Evolutionary conservation across 2,329 filamentous ascomycete species (phyloP), one percentile per base, ranked within the genome.

Genomic region (Fusarium pilosicola): DNA sequence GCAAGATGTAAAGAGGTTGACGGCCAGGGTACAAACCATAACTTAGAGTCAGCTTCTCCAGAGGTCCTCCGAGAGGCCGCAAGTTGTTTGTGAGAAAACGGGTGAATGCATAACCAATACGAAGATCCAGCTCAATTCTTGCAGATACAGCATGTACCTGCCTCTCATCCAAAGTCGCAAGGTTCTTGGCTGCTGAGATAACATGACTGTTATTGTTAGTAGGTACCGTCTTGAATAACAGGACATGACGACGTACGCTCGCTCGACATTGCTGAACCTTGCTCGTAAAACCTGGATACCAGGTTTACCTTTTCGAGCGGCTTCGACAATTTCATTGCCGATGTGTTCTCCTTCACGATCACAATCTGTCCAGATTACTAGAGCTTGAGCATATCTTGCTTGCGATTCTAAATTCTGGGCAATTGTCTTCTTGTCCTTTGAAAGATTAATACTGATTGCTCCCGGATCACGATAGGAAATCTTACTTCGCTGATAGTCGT

Each of bases 331-430:
- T 81, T 99, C 96, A 44, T 93, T 88, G 12, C 96, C 96, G 75
- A 99, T 99, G 80, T 98, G 93, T 81, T 99, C 96, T 41, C 96
- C 96, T 86, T 99, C 96, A 62, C 95, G 91, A 86, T 99, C 96
- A 83, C 96, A 98, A 87, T 99, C 96, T 2, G 96, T 99, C 96
- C 96, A 99, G 77, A 99, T 98, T 82, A 97, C 96, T 38, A 99
- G 86, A 18, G 92, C 90, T 62, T 87, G 89, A n/a, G 91, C 88
- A 79, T 89, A 88, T 68, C 88, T 88, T 24, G 96, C 96, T 81
- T 97, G 92, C 3, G 88, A 85, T 75, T 92, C 89, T 78, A 99
- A 96, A 79, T 99, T 99, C 38, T 91, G 88, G 15, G 95, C 95
- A 71, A 99, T 92, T 3, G 88, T 85, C 77, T 91, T 91, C 79